A percentile compares a stretch with the other conserved stretches of the same genome.
Evolutionary conservation across 2,329 filamentous ascomycete genomes (phyloP).

Genomic region (Pseudogymnoascus verrucosus): DNA sequence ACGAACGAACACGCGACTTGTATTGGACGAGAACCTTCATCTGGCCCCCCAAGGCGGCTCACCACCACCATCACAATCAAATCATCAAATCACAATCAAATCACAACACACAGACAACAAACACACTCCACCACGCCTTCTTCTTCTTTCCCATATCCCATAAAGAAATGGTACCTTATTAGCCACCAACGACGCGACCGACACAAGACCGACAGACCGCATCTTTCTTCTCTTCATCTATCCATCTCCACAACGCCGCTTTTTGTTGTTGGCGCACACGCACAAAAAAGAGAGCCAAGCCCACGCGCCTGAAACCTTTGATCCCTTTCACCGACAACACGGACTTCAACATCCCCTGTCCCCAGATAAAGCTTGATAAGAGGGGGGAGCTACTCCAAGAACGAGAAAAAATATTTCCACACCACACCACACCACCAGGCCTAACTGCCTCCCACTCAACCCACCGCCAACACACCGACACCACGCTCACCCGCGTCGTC

Average conservation of each 20-base stretch:
- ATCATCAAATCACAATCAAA: neutral
- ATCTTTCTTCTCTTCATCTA: neutral
- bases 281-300: neutral
- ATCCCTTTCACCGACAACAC: conserved; percentile 5
- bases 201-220: neutral
- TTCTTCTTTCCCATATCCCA: neutral
- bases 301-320: conserved; percentile 3
- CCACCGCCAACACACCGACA: neutral
- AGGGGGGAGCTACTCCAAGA: conserved; percentile 1
- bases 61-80: neutral
- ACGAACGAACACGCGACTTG: conserved; percentile 7
- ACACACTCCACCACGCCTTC: neutral
- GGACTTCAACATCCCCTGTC: conserved; percentile 4
- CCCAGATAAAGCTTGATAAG: conserved; percentile 4
- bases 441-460: neutral
- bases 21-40: conserved; percentile 6
- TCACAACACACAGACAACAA: neutral
- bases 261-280: neutral
- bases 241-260: neutral
- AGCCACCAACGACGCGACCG: neutral
- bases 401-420: neutral
- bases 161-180: neutral
- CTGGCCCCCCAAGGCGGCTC: neutral
- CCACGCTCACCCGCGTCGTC: neutral
- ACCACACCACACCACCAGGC: neutral